Evolutionary conservation across 2,329 filamentous ascomycete genomes (phyloP).

Genomic region (Trichoderma guizhouense): DNA sequence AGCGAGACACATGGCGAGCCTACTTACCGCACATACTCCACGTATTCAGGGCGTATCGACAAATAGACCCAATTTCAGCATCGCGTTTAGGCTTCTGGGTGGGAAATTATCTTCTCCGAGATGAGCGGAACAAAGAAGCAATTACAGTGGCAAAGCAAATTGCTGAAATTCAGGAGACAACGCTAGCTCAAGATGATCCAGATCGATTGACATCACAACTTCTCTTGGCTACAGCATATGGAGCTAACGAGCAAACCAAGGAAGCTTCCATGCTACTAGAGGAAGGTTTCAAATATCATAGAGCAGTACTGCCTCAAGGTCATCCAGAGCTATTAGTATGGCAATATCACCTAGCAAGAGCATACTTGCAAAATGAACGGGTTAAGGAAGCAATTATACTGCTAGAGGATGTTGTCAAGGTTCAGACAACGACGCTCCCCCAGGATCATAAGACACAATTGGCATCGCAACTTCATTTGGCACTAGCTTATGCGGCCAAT

Average conservation of each 20-base stretch:
- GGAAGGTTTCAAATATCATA: background rate
- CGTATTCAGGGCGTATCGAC: background rate
- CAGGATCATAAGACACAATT: too few relatives aligned
- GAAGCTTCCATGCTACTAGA: background rate
- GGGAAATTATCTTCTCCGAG: background rate
- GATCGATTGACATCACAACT: background rate
- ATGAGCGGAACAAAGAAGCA: background rate
- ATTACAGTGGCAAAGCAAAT: background rate
- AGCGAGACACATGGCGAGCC: background rate
- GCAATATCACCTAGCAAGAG: too few relatives aligned
- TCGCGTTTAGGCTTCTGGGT: background rate
- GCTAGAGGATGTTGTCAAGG: too few relatives aligned
- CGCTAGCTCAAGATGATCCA: background rate
- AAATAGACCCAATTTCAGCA: background rate
- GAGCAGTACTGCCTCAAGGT: background rate
- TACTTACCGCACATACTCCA: background rate
- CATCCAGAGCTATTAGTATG: background rate
- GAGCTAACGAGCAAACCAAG: background rate
- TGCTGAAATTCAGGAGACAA: background rate
- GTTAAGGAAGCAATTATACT: too few relatives aligned
- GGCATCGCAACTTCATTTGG: background rate
- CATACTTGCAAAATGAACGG: rapidly evolving
- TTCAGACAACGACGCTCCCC: too few relatives aligned
- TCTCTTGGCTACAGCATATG: background rate
- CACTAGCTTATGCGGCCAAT: background rate